Evolutionary conservation across 345 rosid species (phyloP).

Genomic region (Brassica rapa): DNA sequence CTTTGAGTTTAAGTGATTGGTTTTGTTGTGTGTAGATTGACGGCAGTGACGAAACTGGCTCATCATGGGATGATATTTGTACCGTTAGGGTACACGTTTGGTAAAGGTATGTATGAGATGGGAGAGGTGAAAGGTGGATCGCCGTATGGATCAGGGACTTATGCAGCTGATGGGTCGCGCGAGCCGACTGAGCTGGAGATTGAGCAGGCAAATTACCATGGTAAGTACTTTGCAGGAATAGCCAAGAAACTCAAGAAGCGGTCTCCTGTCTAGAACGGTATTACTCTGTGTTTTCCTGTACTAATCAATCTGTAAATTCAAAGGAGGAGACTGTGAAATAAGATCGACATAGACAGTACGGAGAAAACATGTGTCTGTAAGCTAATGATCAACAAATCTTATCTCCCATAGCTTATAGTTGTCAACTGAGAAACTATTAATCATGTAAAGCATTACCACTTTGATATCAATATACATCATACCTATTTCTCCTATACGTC

Average conservation of each 20-base stretch:
- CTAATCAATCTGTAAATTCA: conserved; percentile 20
- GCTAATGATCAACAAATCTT: conserved; percentile 16
- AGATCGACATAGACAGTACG: conserved; percentile 10
- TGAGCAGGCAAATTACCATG: conserved; percentile 81
- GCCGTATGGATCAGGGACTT: conserved; percentile 90
- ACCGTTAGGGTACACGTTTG: conserved; percentile 88
- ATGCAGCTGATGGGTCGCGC: conserved; percentile 81
- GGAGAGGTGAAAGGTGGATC: conserved; percentile 91
- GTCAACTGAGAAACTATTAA: background rate
- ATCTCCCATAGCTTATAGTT: conserved; percentile 7
- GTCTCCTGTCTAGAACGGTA: conserved; percentile 8
- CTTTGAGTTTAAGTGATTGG: background rate
- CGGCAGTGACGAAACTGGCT: conserved; percentile 81
- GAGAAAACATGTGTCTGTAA: background rate
- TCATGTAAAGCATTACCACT: conserved; percentile 3
- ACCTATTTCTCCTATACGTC: conserved; percentile 20
- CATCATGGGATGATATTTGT: conserved; percentile 93
- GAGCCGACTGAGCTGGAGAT: conserved; percentile 81
- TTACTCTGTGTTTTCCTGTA: conserved; percentile 1
- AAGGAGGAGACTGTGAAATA: conserved; percentile 6
- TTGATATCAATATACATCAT: conserved; percentile 36
- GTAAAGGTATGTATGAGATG: conserved; percentile 86
- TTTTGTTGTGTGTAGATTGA: conserved; percentile 51
- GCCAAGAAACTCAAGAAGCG: conserved; percentile 62
- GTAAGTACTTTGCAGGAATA: conserved; percentile 78